Conservation (phyloP, 208 protist species). For the Leishmania martiniquensis region DNA sequence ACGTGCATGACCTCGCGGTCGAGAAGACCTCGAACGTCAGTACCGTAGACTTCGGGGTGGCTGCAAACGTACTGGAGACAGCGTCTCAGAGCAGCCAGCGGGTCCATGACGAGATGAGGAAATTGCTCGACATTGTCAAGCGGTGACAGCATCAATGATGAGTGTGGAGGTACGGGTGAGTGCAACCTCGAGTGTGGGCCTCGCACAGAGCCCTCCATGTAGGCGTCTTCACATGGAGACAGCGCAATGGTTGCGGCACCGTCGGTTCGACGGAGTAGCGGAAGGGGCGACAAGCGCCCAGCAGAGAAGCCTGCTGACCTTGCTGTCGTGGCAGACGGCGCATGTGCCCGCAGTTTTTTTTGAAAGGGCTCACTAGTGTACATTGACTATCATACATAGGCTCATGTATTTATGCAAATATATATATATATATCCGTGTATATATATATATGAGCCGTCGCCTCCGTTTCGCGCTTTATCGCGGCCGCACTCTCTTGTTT, state of each 20-base stretch:
- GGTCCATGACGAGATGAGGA: constrained; percentile 64
- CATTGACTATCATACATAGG: constrained; percentile 7
- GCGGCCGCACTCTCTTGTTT: no score
- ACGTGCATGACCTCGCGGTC: constrained; percentile 79
- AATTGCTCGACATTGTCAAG: neutral
- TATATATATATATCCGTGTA: no score
- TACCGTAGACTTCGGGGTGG: constrained; percentile 84
- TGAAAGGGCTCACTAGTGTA: constrained; percentile 18
- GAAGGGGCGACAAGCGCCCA: constrained; percentile 8
- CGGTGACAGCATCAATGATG: neutral
- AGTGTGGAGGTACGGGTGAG: neutral
- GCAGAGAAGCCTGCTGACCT: neutral
- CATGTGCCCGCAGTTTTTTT: constrained; percentile 7
- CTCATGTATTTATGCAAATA: no score
- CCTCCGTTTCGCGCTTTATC: no score
- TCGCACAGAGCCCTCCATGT: neutral
- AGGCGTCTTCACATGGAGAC: neutral
- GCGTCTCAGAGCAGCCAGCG: constrained; percentile 67
- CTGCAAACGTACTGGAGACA: constrained; percentile 79
- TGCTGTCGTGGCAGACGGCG: neutral
- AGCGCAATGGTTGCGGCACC: neutral
- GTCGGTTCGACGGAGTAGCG: neutral
- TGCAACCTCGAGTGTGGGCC: neutral
- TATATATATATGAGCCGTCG: no score
- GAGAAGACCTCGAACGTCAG: constrained; percentile 64